Evolutionary conservation across 2,329 filamentous ascomycete genomes (phyloP).

Genomic region (Aspergillus sp.): DNA sequence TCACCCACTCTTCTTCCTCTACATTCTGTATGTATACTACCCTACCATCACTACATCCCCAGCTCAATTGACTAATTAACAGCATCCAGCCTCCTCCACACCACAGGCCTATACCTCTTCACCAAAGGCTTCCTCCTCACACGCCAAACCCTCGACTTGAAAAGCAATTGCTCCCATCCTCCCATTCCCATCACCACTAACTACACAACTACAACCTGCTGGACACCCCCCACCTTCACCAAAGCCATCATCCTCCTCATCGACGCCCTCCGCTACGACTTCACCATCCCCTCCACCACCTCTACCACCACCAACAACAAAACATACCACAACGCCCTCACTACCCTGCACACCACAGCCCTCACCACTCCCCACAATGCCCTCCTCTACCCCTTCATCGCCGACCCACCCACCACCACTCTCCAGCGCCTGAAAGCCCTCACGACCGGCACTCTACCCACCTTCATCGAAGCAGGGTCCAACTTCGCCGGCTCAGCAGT

Average conservation of each 20-base stretch:
- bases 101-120: conserved; percentile 60
- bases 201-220: conserved; percentile 57
- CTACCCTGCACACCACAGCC: conserved; percentile 80
- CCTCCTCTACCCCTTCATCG: conserved; percentile 89
- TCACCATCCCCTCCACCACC: conserved; percentile 66
- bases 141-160: conserved; percentile 67
- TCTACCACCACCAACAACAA: conserved; percentile 37
- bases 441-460: conserved; percentile 92
- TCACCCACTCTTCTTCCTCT: neutral
- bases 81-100: neutral
- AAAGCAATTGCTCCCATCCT: conserved; percentile 14
- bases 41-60: too few species aligned
- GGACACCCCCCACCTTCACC: conserved; percentile 91
- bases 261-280: conserved; percentile 94
- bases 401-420: conserved; percentile 91
- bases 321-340: conserved; percentile 82
- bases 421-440: conserved; percentile 88
- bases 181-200: neutral
- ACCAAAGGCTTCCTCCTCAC: conserved; percentile 92
- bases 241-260: conserved; percentile 87
- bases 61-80: neutral
- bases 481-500: conserved; percentile 94
- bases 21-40: neutral
- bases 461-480: conserved; percentile 87
- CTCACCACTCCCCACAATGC: conserved; percentile 73